A percentile compares a stretch with the other conserved stretches of the same genome.
Evolutionary conservation across 257 asterid species (phyloP).

Genomic region (Plantago ovata): DNA sequence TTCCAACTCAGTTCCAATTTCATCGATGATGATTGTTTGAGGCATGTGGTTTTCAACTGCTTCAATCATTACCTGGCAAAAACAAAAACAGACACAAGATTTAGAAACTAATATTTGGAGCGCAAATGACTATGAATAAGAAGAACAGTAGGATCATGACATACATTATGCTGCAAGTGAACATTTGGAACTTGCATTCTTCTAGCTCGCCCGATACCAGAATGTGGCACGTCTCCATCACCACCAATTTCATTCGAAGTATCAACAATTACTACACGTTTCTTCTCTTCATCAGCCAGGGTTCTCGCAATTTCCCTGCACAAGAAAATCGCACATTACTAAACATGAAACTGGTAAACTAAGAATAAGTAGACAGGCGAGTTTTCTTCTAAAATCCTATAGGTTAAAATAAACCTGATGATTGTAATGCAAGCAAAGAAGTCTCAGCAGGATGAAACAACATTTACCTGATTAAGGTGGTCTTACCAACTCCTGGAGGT

Average conservation of each 20-base stretch:
- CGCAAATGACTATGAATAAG: constrained; percentile 1
- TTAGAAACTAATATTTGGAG: constrained; percentile 13
- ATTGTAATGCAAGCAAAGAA: neutral
- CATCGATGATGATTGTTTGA: constrained; percentile 86
- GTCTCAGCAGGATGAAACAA: constrained; percentile 1
- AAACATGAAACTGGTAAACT: neutral
- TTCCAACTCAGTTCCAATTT: constrained; percentile 95
- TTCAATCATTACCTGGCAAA: constrained; percentile 87
- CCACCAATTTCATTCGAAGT: constrained; percentile 99
- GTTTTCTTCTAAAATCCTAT: too few relatives aligned
- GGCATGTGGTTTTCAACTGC: constrained; percentile 99
- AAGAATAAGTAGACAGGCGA: too few relatives aligned
- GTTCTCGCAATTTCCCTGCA: constrained; percentile 90
- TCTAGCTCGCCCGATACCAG: constrained; percentile 97
- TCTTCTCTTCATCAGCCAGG: constrained; percentile 84
- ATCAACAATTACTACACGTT: constrained; percentile 94
- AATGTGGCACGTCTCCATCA: constrained; percentile 96
- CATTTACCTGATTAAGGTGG: constrained; percentile 84
- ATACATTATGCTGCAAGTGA: constrained; percentile 89
- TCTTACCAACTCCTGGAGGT: constrained; percentile 99
- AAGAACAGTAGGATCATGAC: constrained; percentile 20
- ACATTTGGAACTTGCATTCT: constrained; percentile 99
- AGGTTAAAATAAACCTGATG: neutral
- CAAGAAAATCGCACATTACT: constrained; percentile 11
- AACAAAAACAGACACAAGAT: constrained; percentile 11